A percentile compares a stretch with the other conserved stretches of the same genome.
Conservation (phyloP, 2,329 filamentous ascomycete species). For the Kalaharituber pfeilii region DNA sequence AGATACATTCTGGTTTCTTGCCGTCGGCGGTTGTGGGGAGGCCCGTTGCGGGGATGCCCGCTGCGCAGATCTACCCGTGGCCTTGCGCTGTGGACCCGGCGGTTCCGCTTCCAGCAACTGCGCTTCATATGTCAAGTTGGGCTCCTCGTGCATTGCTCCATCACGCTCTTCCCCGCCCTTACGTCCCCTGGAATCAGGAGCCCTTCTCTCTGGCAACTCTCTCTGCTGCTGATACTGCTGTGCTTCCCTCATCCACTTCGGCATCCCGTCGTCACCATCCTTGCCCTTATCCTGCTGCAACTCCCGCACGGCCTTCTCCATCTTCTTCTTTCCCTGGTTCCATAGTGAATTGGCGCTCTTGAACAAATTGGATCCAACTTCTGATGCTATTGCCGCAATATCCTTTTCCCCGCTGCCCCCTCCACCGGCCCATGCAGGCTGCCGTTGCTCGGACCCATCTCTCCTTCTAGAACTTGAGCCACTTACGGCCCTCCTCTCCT, state of each 20-base stretch:
- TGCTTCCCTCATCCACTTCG: constrained; percentile 85
- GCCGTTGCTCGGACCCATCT: constrained; percentile 28
- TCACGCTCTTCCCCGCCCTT: constrained; percentile 24
- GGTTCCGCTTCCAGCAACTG: constrained; percentile 57
- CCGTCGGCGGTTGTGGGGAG: constrained; percentile 14
- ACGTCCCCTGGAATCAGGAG: constrained; percentile 4
- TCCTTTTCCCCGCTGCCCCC: constrained; percentile 20
- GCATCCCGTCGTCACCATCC: constrained; percentile 57
- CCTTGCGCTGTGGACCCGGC: constrained; percentile 34
- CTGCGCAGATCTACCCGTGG: neutral
- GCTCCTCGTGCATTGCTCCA: constrained; percentile 25
- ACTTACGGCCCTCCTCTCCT: constrained; percentile 4
- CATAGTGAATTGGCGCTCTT: constrained; percentile 91
- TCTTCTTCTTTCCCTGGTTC: constrained; percentile 85
- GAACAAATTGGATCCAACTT: constrained; percentile 65
- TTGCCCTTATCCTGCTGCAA: constrained; percentile 46
- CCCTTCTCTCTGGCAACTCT: neutral
- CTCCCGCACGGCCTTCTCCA: constrained; percentile 82
- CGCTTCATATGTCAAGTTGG: constrained; percentile 47
- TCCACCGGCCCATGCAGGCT: constrained; percentile 17
- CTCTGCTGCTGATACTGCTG: constrained; percentile 27
- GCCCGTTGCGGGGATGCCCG: constrained; percentile 18
- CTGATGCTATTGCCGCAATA: constrained; percentile 46
- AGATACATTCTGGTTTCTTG: constrained; percentile 1
- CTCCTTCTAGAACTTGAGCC: constrained; percentile 31